Percentiles rank a stretch among this genome's conserved stretches.
Evolutionary conservation across 2,329 filamentous ascomycete genomes (phyloP).

Genomic region (Sporothrix mexicana): DNA sequence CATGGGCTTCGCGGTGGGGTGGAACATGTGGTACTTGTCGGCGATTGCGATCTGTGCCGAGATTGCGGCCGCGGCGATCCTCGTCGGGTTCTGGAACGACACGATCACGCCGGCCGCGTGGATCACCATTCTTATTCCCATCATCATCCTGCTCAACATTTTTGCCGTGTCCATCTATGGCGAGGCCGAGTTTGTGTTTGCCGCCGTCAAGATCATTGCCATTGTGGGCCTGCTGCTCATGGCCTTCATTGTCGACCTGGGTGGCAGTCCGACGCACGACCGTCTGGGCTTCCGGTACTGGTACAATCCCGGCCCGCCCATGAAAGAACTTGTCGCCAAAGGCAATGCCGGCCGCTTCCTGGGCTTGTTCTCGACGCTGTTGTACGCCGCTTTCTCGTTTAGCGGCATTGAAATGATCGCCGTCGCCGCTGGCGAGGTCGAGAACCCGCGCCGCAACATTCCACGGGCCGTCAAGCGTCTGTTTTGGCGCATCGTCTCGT

Average conservation of each 20-base stretch:
- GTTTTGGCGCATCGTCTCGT: constrained; percentile 43
- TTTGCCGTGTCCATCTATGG: constrained; percentile 52
- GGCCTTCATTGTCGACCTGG: constrained; percentile 56
- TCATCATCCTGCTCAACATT: constrained; percentile 35
- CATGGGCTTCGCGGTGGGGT: constrained; percentile 55
- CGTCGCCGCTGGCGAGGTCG: constrained; percentile 38
- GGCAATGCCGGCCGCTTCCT: constrained; percentile 52
- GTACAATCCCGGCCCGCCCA: constrained; percentile 60
- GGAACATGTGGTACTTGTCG: constrained; percentile 57
- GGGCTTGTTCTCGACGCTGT: constrained; percentile 50
- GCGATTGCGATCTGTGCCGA: neutral
- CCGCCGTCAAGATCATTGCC: constrained; percentile 49
- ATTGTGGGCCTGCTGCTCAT: constrained; percentile 53
- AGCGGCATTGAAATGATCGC: constrained; percentile 40
- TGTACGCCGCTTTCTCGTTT: constrained; percentile 42
- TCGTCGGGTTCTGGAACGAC: constrained; percentile 54
- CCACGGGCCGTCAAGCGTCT: constrained; percentile 39
- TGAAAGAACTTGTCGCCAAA: neutral
- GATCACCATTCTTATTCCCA: constrained; percentile 50
- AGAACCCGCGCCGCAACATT: constrained; percentile 38
- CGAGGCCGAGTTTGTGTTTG: constrained; percentile 54
- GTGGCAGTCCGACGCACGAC: constrained; percentile 37
- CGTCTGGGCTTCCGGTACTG: constrained; percentile 47
- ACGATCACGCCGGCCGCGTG: constrained; percentile 54
- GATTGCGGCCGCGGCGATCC: constrained; percentile 39